Conservation (phyloP, 257 asterid genomes). For the Solanum stenotomum region DNA sequence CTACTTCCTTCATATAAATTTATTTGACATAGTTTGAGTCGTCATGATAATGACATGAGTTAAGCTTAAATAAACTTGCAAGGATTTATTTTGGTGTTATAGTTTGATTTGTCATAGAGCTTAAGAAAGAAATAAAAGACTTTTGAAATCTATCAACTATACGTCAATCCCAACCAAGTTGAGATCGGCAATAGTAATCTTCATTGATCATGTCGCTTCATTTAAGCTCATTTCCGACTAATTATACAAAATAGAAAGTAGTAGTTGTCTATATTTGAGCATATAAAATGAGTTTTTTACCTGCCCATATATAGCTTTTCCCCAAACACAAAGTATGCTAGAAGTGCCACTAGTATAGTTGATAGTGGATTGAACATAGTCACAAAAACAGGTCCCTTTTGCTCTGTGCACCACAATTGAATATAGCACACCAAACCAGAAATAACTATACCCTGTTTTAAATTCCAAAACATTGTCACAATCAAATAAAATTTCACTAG, state of each 20-base stretch:
- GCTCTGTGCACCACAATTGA: constrained; percentile 64
- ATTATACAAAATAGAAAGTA: background rate
- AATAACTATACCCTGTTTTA: constrained; percentile 51
- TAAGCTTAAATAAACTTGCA: background rate
- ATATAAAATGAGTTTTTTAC: constrained; percentile 15
- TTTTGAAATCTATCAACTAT: background rate
- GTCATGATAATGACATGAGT: background rate
- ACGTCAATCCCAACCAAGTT: background rate
- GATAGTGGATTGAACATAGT: constrained; percentile 71
- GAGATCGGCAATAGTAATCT: background rate
- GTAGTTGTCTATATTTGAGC: background rate
- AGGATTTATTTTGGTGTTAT: background rate
- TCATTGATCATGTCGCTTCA: background rate
- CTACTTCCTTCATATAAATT: too few relatives aligned
- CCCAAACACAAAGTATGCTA: constrained; percentile 56
- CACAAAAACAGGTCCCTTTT: constrained; percentile 73
- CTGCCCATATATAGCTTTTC: constrained; percentile 63
- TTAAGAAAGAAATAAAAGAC: background rate
- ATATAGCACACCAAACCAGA: constrained; percentile 45
- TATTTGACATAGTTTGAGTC: too few relatives aligned
- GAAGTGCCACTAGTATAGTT: constrained; percentile 45
- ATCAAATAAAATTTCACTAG: background rate
- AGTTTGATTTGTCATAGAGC: background rate
- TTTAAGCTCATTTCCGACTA: background rate
- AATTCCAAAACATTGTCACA: background rate